These are phyloP conservation scores for Protea cynaroides DNA, from an alignment of 164 flowering plant genomes.

Conservation along the genomic window DNA sequence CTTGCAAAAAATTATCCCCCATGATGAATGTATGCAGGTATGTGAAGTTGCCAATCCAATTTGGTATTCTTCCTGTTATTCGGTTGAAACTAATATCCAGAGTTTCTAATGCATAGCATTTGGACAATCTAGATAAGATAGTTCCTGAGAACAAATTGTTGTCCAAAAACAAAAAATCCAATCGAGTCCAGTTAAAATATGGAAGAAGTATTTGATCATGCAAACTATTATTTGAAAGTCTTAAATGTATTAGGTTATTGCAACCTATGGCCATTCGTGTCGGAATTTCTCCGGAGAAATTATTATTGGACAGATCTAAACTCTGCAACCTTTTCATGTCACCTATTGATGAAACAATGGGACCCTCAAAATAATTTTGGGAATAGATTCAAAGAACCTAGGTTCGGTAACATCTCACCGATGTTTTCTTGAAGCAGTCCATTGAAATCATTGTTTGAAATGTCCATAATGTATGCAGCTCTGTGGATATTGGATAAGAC, in stretches of 20 bases:
- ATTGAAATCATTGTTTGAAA: slow-evolving; percentile 7
- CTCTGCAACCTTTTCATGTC: not conserved
- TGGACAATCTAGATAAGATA: slow-evolving; percentile 3
- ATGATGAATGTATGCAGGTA: not conserved
- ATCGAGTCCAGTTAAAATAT: not conserved
- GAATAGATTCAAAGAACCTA: not conserved
- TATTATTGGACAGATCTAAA: slow-evolving; percentile 3
- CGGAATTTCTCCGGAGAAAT: not conserved
- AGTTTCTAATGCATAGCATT: not conserved
- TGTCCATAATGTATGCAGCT: not conserved
- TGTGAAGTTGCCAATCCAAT: slow-evolving; percentile 4
- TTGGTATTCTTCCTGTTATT: slow-evolving; percentile 5
- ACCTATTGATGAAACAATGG: not conserved
- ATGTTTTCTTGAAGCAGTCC: slow-evolving; percentile 5
- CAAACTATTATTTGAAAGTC: not conserved
- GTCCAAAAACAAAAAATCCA: not conserved
- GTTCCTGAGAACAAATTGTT: slow-evolving; percentile 1
- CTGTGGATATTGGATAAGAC: too few relatives aligned
- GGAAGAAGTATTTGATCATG: slow-evolving; percentile 2
- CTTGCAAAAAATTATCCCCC: not conserved
- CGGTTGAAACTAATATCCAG: not conserved
- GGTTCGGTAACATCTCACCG: not conserved
- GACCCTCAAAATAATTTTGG: not conserved
- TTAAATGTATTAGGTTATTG: not conserved
- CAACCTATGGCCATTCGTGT: not conserved